phyloP scores from a whole-genome alignment of 2,329 filamentous ascomycete genomes.

The Diaporthe capsici region DNA sequence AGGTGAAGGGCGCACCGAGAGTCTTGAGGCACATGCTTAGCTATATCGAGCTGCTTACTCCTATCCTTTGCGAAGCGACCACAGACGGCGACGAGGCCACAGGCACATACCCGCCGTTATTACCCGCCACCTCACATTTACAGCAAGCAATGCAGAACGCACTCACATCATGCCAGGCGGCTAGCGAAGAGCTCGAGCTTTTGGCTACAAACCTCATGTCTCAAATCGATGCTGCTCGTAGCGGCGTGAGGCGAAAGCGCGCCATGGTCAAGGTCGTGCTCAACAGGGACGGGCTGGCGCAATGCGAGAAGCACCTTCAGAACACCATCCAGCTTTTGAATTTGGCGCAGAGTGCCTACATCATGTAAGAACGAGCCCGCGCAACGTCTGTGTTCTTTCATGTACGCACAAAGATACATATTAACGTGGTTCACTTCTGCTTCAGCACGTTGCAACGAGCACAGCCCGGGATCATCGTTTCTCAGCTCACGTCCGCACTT shows the following conservation, averaged over 20 bases:
- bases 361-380: not conserved
- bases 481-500: not conserved
- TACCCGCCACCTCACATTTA: not conserved
- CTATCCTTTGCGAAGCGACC: not conserved
- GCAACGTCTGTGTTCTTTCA: rapidly evolving
- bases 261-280: slow-evolving; percentile 3
- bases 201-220: not conserved
- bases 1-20: not conserved
- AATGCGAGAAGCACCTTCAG: not conserved
- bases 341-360: not conserved
- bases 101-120: rapidly evolving
- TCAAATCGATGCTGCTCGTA: not conserved
- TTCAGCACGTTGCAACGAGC: not conserved
- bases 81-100: rapidly evolving
- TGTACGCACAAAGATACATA: not conserved
- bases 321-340: not conserved
- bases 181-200: not conserved
- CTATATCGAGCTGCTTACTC: not conserved
- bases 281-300: not conserved
- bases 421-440: not conserved
- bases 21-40: not conserved
- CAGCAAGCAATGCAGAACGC: not conserved
- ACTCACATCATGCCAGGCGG: not conserved
- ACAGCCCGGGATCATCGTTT: not conserved
- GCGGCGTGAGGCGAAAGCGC: not conserved